Conservation (phyloP, 2,329 filamentous ascomycete genomes). For the Neophaeococcomyces mojaviensis region DNA sequence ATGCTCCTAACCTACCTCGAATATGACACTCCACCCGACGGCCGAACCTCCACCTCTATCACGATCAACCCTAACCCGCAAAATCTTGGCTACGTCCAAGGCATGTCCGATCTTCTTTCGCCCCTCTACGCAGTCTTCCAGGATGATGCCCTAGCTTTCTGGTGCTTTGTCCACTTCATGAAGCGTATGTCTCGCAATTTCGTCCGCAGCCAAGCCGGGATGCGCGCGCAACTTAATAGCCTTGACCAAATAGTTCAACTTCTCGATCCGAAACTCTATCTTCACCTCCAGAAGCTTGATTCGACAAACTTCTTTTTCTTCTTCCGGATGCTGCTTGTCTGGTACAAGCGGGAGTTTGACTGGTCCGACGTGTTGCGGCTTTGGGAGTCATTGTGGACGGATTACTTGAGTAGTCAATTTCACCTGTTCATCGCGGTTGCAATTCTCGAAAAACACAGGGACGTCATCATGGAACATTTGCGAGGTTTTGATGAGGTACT, state of each 20-base stretch:
- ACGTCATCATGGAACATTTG: slow-evolving; percentile 91
- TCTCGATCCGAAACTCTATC: slow-evolving; percentile 90
- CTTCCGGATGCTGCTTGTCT: slow-evolving; percentile 92
- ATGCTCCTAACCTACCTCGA: slow-evolving; percentile 99
- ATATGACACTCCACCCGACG: slow-evolving; percentile 55
- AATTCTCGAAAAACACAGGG: slow-evolving; percentile 90
- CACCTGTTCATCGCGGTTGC: slow-evolving; percentile 91
- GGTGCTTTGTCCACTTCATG: slow-evolving; percentile 96
- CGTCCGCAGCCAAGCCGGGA: slow-evolving; percentile 87
- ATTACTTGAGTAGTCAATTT: slow-evolving; percentile 80
- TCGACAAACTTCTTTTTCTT: slow-evolving; percentile 99
- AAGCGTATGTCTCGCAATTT: slow-evolving; percentile 97
- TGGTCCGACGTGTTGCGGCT: slow-evolving; percentile 80
- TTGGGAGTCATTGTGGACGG: slow-evolving; percentile 94
- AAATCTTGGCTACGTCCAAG: slow-evolving; percentile 92
- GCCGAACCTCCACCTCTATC: slow-evolving; percentile 8
- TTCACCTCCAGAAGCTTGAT: slow-evolving; percentile 80
- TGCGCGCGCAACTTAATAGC: slow-evolving; percentile 83
- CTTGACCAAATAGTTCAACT: slow-evolving; percentile 93
- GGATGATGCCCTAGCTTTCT: slow-evolving; percentile 94
- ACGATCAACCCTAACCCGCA: slow-evolving; percentile 33
- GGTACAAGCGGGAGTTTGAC: slow-evolving; percentile 96
- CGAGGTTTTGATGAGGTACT: slow-evolving; percentile 93
- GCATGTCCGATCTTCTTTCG: slow-evolving; percentile 94
- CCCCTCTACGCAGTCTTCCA: slow-evolving; percentile 96